phyloP scores from a whole-genome alignment of 2,329 filamentous ascomycete genomes.

The Hymenoscyphus infarciens region DNA sequence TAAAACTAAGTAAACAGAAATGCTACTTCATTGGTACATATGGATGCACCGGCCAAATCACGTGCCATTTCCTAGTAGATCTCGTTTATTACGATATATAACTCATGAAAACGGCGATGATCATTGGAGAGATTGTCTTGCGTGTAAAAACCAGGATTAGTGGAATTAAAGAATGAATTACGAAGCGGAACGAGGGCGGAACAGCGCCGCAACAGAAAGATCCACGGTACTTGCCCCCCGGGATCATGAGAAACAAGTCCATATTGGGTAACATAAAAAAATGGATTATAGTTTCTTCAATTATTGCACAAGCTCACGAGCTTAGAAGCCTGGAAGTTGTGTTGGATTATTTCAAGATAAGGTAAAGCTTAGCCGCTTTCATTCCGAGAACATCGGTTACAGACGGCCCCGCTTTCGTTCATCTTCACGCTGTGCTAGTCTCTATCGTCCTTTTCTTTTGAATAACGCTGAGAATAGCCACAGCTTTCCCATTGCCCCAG shows the following conservation, averaged over 20 bases:
- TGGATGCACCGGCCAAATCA: too few species aligned
- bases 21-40: too few species aligned
- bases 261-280: too few species aligned
- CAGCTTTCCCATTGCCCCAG: background rate
- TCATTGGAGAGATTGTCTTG: too few species aligned
- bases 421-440: background rate
- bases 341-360: background rate
- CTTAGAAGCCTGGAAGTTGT: background rate
- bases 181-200: background rate
- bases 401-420: background rate
- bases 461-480: background rate
- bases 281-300: too few species aligned
- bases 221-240: background rate
- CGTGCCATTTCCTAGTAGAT: too few species aligned
- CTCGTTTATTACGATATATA: too few species aligned
- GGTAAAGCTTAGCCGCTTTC: background rate
- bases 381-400: background rate
- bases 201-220: background rate
- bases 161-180: background rate
- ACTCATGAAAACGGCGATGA: too few species aligned
- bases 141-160: too few species aligned
- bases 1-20: too few species aligned
- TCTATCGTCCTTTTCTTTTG: background rate
- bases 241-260: background rate
- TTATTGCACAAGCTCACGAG: too few species aligned